phyloP scores from a whole-genome alignment of 2,329 filamentous ascomycete genomes.

The Didymella segeticola region DNA sequence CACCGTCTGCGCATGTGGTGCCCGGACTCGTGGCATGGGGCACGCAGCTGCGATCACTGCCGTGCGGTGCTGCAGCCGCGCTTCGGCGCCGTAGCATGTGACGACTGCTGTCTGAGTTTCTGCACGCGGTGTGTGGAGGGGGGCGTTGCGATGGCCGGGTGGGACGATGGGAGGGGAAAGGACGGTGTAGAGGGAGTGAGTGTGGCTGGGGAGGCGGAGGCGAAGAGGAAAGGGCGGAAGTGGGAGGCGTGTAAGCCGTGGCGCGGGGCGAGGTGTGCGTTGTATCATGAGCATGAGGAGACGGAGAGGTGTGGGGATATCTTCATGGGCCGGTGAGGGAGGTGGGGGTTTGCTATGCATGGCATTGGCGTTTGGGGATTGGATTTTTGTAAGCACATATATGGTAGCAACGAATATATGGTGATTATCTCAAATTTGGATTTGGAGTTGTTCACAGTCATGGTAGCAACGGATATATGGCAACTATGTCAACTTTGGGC shows the following conservation, averaged over 20 bases:
- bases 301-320: slow-evolving; percentile 45
- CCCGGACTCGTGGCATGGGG: slow-evolving; percentile 46
- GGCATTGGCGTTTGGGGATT: slow-evolving; percentile 4
- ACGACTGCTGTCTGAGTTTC: slow-evolving; percentile 51
- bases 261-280: slow-evolving; percentile 43
- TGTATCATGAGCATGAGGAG: slow-evolving; percentile 50
- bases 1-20: slow-evolving; percentile 52
- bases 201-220: slow-evolving; percentile 28
- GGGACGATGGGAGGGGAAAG: slow-evolving; percentile 37
- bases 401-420: background rate
- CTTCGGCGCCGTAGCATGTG: slow-evolving; percentile 48
- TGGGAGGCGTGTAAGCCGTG: slow-evolving; percentile 49
- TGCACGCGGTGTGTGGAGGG: slow-evolving; percentile 49
- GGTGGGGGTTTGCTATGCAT: slow-evolving; percentile 2
- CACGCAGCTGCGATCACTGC: slow-evolving; percentile 47
- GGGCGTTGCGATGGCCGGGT: slow-evolving; percentile 40
- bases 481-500: background rate
- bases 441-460: no score
- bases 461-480: background rate
- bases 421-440: background rate
- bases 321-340: slow-evolving; percentile 36
- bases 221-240: slow-evolving; percentile 34
- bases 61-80: slow-evolving; percentile 49
- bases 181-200: slow-evolving; percentile 21
- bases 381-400: background rate